Percentiles rank a stretch among this genome's conserved stretches.
phyloP scores from a whole-genome alignment of 148 eudicot species.

The Fagopyrum tataricum region DNA sequence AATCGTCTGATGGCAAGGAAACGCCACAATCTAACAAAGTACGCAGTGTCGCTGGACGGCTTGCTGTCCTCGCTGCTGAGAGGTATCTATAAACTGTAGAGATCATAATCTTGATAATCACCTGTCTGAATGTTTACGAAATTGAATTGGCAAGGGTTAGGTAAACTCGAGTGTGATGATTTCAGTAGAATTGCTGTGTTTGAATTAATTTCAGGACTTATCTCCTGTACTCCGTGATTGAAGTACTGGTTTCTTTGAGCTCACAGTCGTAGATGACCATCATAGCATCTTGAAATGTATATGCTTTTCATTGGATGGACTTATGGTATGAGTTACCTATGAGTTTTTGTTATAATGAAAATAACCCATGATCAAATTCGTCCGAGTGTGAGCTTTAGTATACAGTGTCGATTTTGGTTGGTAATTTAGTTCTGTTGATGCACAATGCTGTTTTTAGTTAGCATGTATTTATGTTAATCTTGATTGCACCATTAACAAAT shows the following conservation, averaged over 20 bases:
- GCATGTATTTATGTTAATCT: neutral
- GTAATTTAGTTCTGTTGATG: neutral
- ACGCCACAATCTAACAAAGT: conserved; percentile 62
- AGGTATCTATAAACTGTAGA: conserved; percentile 24
- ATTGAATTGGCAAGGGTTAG: too few relatives aligned
- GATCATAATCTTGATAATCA: neutral
- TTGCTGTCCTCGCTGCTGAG: conserved; percentile 63
- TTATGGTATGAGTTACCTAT: neutral
- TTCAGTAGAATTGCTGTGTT: too few relatives aligned
- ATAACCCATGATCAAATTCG: neutral
- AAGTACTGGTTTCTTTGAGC: neutral
- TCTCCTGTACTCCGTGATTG: neutral
- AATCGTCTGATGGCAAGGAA: conserved; percentile 47
- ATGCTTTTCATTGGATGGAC: neutral
- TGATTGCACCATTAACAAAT: neutral
- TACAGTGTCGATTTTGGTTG: neutral
- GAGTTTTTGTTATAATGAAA: neutral
- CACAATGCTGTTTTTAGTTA: neutral
- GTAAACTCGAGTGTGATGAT: too few relatives aligned
- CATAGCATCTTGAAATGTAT: neutral
- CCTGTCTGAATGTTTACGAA: too few relatives aligned
- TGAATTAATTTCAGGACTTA: too few relatives aligned
- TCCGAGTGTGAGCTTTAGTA: neutral
- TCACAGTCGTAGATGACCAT: neutral
- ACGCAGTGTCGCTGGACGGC: conserved; percentile 64